A percentile compares a stretch with the other conserved stretches of the same genome.
These are phyloP conservation scores for Dendrobium huoshanense DNA, from an alignment of 106 monocot genomes.

Conservation along the genomic window DNA sequence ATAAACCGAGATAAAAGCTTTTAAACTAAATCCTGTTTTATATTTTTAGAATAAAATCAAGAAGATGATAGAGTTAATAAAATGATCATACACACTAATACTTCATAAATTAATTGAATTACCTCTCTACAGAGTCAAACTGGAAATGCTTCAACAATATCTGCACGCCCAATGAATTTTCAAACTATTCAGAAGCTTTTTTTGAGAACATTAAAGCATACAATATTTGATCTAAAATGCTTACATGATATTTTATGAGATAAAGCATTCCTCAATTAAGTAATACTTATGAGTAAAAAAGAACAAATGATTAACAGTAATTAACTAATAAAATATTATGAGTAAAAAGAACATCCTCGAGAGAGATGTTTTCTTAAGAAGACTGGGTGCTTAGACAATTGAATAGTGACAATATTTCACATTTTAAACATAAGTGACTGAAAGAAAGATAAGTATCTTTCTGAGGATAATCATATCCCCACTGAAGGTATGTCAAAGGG, in stretches of 20 bases:
- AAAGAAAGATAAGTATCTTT: too few relatives aligned
- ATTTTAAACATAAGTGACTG: too few relatives aligned
- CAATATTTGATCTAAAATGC: background rate
- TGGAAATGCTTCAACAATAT: constrained; percentile 3
- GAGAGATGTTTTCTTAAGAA: background rate
- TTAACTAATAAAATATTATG: background rate
- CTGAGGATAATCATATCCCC: too few relatives aligned
- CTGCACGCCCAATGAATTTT: constrained; percentile 4
- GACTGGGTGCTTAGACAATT: too few relatives aligned
- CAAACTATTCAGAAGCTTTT: constrained; percentile 1
- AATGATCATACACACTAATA: background rate
- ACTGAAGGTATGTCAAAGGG: too few relatives aligned
- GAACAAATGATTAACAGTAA: background rate
- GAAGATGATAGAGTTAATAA: background rate
- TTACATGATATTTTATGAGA: background rate
- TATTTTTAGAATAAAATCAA: background rate
- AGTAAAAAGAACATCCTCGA: background rate
- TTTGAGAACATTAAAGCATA: background rate
- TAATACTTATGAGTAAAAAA: background rate
- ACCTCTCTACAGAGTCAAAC: constrained; percentile 6
- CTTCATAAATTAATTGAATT: constrained; percentile 2
- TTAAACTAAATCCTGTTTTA: background rate
- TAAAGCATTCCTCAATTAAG: background rate
- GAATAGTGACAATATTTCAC: too few relatives aligned
- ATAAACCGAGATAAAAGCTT: background rate